A percentile compares a stretch with the other conserved stretches of the same genome.
These are phyloP conservation scores for Blepharisma japonicum DNA, from an alignment of 73 alveolate genomes.

Conservation along the genomic window DNA sequence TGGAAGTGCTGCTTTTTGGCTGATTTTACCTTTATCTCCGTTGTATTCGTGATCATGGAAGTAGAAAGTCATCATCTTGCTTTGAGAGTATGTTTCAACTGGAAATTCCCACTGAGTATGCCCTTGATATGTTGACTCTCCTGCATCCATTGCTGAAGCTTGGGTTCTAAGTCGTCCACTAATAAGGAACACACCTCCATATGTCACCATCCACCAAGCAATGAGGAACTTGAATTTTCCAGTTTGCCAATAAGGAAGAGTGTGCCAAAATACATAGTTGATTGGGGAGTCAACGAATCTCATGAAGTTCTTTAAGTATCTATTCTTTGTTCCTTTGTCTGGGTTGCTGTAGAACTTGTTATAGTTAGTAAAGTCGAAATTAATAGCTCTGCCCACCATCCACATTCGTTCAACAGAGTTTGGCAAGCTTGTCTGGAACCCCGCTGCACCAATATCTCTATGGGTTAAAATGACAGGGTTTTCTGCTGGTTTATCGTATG, in stretches of 20 bases:
- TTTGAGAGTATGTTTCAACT: neutral
- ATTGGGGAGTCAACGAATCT: constrained; percentile 20
- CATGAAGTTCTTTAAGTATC: constrained; percentile 13
- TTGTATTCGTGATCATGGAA: constrained; percentile 28
- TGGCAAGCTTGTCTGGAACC: constrained; percentile 16
- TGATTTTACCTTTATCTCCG: constrained; percentile 3
- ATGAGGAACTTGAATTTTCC: constrained; percentile 10
- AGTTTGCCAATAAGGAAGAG: constrained; percentile 7
- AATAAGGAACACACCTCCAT: neutral
- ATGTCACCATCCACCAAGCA: neutral
- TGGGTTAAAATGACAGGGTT: constrained; percentile 14
- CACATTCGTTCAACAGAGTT: constrained; percentile 30
- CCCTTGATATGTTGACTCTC: neutral
- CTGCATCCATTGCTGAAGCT: constrained; percentile 16
- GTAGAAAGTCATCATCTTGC: neutral
- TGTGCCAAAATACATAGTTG: constrained; percentile 7
- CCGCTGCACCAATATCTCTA: constrained; percentile 21
- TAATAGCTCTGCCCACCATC: constrained; percentile 21
- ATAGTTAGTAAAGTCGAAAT: constrained; percentile 26
- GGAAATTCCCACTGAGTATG: neutral
- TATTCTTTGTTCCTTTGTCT: neutral
- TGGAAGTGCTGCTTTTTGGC: neutral
- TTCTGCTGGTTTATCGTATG: constrained; percentile 31
- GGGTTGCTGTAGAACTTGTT: constrained; percentile 23
- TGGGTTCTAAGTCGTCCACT: constrained; percentile 3